These are phyloP conservation scores for Cardamine resedifolia DNA, from an alignment of 345 rosid genomes.

Conservation along the genomic window DNA sequence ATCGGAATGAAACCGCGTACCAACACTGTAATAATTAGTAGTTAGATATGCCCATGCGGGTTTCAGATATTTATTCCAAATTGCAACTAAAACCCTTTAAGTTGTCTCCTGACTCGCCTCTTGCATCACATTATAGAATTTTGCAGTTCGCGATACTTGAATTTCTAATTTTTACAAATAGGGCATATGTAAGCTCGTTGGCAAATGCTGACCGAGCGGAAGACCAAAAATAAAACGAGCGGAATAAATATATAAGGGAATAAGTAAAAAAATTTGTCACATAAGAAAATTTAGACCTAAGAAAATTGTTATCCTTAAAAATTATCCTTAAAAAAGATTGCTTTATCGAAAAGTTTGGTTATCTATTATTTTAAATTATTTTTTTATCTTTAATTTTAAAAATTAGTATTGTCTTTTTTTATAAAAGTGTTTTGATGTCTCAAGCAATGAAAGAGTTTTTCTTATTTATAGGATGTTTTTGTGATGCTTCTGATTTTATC, in stretches of 20 bases:
- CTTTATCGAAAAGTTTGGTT: too few relatives aligned
- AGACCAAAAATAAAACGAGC: too few relatives aligned
- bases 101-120: background rate
- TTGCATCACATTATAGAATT: background rate
- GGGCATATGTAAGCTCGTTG: too few relatives aligned
- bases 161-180: background rate
- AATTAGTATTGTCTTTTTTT: too few relatives aligned
- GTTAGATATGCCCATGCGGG: background rate
- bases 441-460: background rate
- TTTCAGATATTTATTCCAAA: background rate
- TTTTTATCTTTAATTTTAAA: too few relatives aligned
- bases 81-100: background rate
- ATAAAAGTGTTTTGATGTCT: background rate
- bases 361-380: too few relatives aligned
- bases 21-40: conserved; percentile 16
- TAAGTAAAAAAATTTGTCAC: too few relatives aligned
- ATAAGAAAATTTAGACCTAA: too few relatives aligned
- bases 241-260: too few relatives aligned
- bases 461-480: background rate
- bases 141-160: background rate
- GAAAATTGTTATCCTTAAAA: too few relatives aligned
- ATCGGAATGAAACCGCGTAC: background rate
- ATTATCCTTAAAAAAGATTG: background rate
- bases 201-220: too few relatives aligned
- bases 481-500: background rate